Base-by-base conservation (phyloP, 257 asterid species). In the Misopates orontium region DNA sequence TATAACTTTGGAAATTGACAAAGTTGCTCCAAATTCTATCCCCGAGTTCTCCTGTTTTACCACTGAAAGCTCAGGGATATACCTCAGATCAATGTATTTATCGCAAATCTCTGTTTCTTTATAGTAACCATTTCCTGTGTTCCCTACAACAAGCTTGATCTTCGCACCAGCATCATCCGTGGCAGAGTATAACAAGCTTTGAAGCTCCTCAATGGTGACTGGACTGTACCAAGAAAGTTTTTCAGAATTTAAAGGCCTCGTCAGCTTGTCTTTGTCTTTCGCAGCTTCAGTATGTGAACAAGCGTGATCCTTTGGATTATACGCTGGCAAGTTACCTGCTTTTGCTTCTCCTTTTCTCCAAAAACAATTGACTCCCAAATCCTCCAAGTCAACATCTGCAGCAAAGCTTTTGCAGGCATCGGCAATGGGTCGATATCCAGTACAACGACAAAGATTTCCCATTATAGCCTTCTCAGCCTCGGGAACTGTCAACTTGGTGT, bases 401-500 rank as follows among this genome's bases (percentile, higher is more conserved):
- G 92, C 78, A 32, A 85, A 87, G 71, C 84, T 77, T 72, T 87
- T 87, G 85, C 95, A 87, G 50, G 82, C 95, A 73, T 87, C 95
- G n/a, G 88, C 95, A 55, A 85, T 83, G 17, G 95, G 88, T 20
- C 95, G 77, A 64, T 87, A 85, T 48, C 95, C 95, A 56, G 92
- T 85, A 48, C 95, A 87, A 10, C 92, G 82, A 70, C 92, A 85
- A 42, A 85, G 82, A 68, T 87, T 87, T 60, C 92, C 95, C 22
- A 82, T 48, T 48, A 85, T 77, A 49, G 90, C 77, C 61, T 53
- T 85, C 77, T 87, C 95, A 18, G 88, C 88, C 71, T 85, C 92
- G 8, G 87, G 70, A 58, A 76, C 82, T 19, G 88, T 83, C 36
- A 87, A 67, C 79, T 79, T 85, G 42, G 88, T 79, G 56, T 80